phyloP scores from a whole-genome alignment of 306 rosid genomes.

The Fagus sylvatica region DNA sequence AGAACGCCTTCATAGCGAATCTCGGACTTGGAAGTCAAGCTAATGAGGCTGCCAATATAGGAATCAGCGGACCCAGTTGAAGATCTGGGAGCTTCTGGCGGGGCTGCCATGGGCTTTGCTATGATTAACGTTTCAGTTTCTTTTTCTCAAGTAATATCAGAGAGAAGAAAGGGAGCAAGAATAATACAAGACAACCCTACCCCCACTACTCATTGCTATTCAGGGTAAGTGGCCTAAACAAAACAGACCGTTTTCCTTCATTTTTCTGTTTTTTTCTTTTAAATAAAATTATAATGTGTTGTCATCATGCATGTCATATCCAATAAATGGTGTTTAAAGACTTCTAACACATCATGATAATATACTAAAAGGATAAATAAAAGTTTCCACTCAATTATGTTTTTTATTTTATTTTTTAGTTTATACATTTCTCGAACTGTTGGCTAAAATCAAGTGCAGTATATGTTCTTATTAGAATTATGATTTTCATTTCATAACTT shows the following conservation, averaged over 20 bases:
- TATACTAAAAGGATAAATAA: too few species aligned
- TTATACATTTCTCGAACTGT: too few species aligned
- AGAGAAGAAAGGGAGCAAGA: conserved; percentile 1
- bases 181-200: not conserved
- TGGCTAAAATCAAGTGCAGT: too few species aligned
- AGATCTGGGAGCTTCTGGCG: conserved; percentile 28
- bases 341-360: too few species aligned
- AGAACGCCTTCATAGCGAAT: conserved; percentile 41
- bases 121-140: not conserved
- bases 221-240: not conserved
- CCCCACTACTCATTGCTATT: not conserved
- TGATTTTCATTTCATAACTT: too few species aligned
- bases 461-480: too few species aligned
- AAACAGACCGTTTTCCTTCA: not conserved
- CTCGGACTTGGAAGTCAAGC: conserved; percentile 40
- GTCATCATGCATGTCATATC: too few species aligned
- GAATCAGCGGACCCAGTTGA: conserved; percentile 31
- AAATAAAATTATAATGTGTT: too few species aligned
- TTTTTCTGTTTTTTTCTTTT: too few species aligned
- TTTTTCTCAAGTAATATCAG: not conserved
- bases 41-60: conserved; percentile 37
- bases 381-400: too few species aligned
- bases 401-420: too few species aligned
- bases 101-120: conserved; percentile 22
- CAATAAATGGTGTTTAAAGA: too few species aligned